A percentile compares a stretch with the other conserved stretches of the same genome.
Evolutionary conservation across 2,329 filamentous ascomycete genomes (phyloP).

Genomic region (Penicillium concentricum): DNA sequence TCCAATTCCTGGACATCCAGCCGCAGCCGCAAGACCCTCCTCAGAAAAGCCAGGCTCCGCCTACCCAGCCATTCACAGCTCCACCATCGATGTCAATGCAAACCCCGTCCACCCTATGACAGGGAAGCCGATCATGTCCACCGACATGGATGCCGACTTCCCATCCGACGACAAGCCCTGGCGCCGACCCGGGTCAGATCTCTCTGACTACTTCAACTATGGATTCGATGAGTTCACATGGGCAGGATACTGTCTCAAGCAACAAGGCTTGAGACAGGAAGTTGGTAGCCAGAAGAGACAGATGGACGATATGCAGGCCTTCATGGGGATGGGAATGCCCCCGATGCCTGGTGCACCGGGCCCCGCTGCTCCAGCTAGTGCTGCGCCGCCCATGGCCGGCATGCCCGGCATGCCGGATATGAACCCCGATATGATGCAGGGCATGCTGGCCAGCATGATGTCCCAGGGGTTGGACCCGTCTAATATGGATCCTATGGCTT

Average conservation of each 20-base stretch:
- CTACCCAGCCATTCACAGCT: slow-evolving; percentile 69
- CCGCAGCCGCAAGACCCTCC: slow-evolving; percentile 31
- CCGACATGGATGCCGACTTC: slow-evolving; percentile 72
- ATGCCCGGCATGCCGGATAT: slow-evolving; percentile 52
- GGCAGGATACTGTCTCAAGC: slow-evolving; percentile 89
- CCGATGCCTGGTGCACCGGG: slow-evolving; percentile 42
- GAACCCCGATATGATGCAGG: slow-evolving; percentile 58
- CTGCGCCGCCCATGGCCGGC: slow-evolving; percentile 35
- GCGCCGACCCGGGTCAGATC: slow-evolving; percentile 89
- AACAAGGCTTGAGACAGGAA: slow-evolving; percentile 73
- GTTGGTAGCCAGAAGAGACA: slow-evolving; percentile 77
- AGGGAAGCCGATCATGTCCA: slow-evolving; percentile 77
- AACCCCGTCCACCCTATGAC: slow-evolving; percentile 73
- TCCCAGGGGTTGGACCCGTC: slow-evolving; percentile 54
- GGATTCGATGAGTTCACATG: slow-evolving; percentile 98
- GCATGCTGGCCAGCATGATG: slow-evolving; percentile 57
- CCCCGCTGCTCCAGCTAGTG: slow-evolving; percentile 29
- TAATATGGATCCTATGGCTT: slow-evolving; percentile 54
- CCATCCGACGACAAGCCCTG: slow-evolving; percentile 85
- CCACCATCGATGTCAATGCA: slow-evolving; percentile 79
- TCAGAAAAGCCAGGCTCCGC: slow-evolving; percentile 56
- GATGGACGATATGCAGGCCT: slow-evolving; percentile 60
- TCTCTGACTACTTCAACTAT: slow-evolving; percentile 98
- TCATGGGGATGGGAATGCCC: slow-evolving; percentile 54
- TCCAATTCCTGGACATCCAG: slow-evolving; percentile 29